Evolutionary conservation across 1,284 basidiomycete species (phyloP).

Genomic region (Flammula alnicola): DNA sequence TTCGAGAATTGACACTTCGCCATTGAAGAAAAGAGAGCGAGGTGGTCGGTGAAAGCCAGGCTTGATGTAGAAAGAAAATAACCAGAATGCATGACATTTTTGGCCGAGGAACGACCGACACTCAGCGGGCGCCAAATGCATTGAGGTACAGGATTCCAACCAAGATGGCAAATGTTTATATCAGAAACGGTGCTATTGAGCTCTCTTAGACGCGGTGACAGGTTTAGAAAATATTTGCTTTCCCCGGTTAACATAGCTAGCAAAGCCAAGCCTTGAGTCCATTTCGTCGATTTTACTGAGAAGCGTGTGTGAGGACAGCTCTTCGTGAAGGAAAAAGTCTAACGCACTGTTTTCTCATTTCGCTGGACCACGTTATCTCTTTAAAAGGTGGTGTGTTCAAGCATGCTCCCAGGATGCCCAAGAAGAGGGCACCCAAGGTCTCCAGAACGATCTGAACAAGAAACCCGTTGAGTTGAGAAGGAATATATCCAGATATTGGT

Average conservation of each 20-base stretch:
- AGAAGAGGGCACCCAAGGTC: conserved; percentile 62
- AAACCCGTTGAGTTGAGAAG: conserved; percentile 3
- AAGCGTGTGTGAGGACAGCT: conserved; percentile 8
- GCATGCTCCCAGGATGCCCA: conserved; percentile 75
- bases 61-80: too few species aligned
- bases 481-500: background rate
- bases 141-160: background rate
- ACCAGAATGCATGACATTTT: too few species aligned
- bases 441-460: conserved; percentile 74
- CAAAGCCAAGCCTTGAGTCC: conserved; percentile 75
- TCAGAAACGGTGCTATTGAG: conserved; percentile 9
- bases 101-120: too few species aligned
- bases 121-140: background rate
- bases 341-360: conserved; percentile 82
- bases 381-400: conserved; percentile 71
- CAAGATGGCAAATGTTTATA: too few species aligned
- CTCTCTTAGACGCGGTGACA: conserved; percentile 7
- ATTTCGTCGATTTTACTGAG: conserved; percentile 78
- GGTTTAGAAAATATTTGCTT: conserved; percentile 41
- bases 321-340: background rate
- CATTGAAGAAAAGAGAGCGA: too few species aligned
- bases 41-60: too few species aligned
- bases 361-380: conserved; percentile 88
- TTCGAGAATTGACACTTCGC: too few species aligned
- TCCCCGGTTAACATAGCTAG: conserved; percentile 71